Evolutionary conservation across 768 basidiomycete species (phyloP).

Genomic region (Pulveroboletus ravenelii): DNA sequence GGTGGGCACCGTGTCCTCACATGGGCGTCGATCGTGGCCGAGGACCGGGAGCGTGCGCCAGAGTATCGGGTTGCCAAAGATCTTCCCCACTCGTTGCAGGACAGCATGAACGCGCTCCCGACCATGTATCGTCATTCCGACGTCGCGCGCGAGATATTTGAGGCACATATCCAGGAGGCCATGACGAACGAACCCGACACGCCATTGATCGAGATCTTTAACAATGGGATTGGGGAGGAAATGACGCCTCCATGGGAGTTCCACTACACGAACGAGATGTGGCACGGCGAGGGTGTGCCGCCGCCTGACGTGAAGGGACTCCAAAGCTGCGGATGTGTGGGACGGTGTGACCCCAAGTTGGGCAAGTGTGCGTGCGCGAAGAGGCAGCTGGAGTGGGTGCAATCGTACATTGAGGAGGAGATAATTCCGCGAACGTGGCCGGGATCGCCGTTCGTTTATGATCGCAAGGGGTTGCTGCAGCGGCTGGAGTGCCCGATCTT

Average conservation of each 20-base stretch:
- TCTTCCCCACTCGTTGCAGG: conserved; percentile 61
- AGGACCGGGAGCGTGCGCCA: conserved; percentile 15
- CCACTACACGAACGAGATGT: conserved; percentile 78
- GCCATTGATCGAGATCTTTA: conserved; percentile 55
- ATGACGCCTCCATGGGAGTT: conserved; percentile 82
- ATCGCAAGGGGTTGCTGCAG: conserved; percentile 53
- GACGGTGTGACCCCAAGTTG: conserved; percentile 70
- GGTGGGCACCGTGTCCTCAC: conserved; percentile 16
- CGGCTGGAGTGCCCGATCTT: conserved; percentile 58
- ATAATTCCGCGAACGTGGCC: conserved; percentile 31
- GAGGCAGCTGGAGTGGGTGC: conserved; percentile 43
- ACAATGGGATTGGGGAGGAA: conserved; percentile 65
- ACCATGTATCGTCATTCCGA: conserved; percentile 36
- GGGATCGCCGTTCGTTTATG: conserved; percentile 63
- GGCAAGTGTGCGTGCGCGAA: conserved; percentile 65
- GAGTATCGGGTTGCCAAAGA: conserved; percentile 38
- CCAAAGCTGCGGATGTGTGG: conserved; percentile 69
- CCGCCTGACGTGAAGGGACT: conserved; percentile 55
- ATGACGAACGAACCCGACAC: conserved; percentile 63
- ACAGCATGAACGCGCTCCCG: conserved; percentile 56
- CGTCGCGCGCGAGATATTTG: conserved; percentile 52
- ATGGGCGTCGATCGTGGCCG: conserved; percentile 19
- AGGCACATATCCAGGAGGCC: conserved; percentile 61
- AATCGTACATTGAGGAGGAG: conserved; percentile 15
- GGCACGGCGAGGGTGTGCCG: conserved; percentile 65